Evolutionary conservation across 179 eudicot genomes (phyloP).

Genomic region (Dionaea muscipula): DNA sequence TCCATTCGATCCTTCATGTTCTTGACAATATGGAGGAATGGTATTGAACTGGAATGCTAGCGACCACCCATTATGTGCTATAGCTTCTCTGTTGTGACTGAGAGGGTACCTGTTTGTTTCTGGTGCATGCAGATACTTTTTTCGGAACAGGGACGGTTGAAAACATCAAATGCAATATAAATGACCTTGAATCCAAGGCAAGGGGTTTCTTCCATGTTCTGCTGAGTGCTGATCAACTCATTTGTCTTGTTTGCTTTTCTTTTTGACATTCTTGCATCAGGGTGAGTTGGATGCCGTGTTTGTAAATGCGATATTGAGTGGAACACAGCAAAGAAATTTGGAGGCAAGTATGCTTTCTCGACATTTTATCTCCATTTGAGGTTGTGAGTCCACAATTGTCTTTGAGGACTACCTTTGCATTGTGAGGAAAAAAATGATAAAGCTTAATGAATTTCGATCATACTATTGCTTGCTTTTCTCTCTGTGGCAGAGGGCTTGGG

Average conservation of each 20-base stretch:
- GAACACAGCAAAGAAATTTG: conserved; percentile 81
- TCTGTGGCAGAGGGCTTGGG: conserved; percentile 64
- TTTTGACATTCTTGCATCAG: conserved; percentile 23
- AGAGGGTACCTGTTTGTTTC: neutral
- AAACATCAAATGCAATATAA: conserved; percentile 58
- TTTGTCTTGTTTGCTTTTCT: conserved; percentile 8
- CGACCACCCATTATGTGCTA: neutral
- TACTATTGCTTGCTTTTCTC: conserved; percentile 1
- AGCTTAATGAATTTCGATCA: neutral
- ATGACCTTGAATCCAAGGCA: conserved; percentile 56
- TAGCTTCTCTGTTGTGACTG: neutral
- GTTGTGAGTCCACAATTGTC: neutral
- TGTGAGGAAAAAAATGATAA: neutral
- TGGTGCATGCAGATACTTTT: conserved; percentile 50
- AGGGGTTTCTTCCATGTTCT: conserved; percentile 13
- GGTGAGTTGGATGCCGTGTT: conserved; percentile 72
- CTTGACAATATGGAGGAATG: no score
- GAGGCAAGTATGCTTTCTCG: conserved; percentile 41
- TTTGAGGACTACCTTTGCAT: neutral
- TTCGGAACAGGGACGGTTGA: conserved; percentile 83
- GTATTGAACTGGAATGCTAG: no score
- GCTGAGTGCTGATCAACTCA: neutral
- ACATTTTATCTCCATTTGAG: neutral
- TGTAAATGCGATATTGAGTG: conserved; percentile 68
- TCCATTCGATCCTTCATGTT: neutral